phyloP scores from a whole-genome alignment of 176 grass and related monocot genomes.

The Aegilops umbellulata region DNA sequence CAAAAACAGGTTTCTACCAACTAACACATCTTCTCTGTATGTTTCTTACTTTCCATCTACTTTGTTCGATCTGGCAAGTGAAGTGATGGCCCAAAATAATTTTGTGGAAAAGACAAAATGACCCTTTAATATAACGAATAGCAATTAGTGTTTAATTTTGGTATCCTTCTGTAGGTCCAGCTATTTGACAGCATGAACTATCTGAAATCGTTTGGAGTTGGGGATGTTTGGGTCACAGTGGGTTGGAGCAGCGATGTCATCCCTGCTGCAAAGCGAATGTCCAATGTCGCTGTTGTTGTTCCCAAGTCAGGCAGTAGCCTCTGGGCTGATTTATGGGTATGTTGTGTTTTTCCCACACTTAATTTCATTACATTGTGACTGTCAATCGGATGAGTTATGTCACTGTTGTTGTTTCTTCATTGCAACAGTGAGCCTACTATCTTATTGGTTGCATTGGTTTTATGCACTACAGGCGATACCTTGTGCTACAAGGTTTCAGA shows the following conservation, averaged over 20 bases:
- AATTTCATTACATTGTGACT: neutral
- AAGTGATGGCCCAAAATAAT: neutral
- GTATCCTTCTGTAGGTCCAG: slow-evolving; percentile 51
- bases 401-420: neutral
- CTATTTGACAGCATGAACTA: slow-evolving; percentile 85
- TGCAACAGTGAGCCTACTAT: neutral
- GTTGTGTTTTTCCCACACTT: neutral
- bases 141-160: neutral
- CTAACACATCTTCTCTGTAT: neutral
- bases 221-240: slow-evolving; percentile 92
- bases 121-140: neutral
- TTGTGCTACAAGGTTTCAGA: slow-evolving; percentile 56
- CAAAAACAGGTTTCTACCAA: slow-evolving; percentile 64
- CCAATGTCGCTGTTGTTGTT: slow-evolving; percentile 78
- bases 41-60: neutral
- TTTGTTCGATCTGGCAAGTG: neutral
- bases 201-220: slow-evolving; percentile 80
- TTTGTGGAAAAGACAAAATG: neutral
- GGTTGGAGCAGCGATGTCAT: slow-evolving; percentile 94
- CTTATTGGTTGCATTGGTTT: neutral
- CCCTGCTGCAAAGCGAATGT: slow-evolving; percentile 81
- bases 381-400: neutral
- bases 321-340: slow-evolving; percentile 94
- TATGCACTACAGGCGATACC: slow-evolving; percentile 59
- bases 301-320: slow-evolving; percentile 89